phyloP scores from a whole-genome alignment of 768 basidiomycete species.

The Hydnomerulius pinastri region DNA sequence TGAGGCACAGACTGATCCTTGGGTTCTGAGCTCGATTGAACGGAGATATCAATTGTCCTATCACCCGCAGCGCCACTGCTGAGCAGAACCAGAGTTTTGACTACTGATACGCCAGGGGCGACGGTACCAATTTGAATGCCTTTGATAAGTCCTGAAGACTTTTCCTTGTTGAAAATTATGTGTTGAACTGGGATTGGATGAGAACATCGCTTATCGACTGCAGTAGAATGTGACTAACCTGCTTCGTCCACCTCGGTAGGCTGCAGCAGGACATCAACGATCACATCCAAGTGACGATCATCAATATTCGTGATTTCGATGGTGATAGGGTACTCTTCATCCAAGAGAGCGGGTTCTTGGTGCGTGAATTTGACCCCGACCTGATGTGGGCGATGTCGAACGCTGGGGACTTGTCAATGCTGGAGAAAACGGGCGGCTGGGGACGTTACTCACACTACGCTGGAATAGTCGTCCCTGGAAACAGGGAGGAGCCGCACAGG shows the following conservation, averaged over 20 bases:
- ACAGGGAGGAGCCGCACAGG: conserved; percentile 57
- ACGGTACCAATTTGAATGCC: conserved; percentile 68
- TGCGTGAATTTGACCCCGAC: conserved; percentile 60
- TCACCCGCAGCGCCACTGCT: conserved; percentile 67
- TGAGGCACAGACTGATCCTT: conserved; percentile 1
- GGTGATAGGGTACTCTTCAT: conserved; percentile 76
- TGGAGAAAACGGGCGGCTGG: background rate
- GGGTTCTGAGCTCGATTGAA: conserved; percentile 55
- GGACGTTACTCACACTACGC: conserved; percentile 45
- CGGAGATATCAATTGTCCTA: conserved; percentile 77
- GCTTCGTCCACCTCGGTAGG: conserved; percentile 77
- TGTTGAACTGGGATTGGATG: conserved; percentile 47
- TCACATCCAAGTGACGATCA: conserved; percentile 63
- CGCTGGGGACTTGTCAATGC: conserved; percentile 37
- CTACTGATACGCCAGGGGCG: conserved; percentile 52
- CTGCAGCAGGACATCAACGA: conserved; percentile 76
- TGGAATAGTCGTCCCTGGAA: conserved; percentile 45
- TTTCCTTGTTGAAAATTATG: conserved; percentile 61
- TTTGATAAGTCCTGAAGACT: conserved; percentile 74
- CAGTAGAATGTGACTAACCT: conserved; percentile 41
- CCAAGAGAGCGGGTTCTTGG: conserved; percentile 70
- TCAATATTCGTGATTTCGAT: conserved; percentile 75
- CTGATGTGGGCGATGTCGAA: conserved; percentile 62
- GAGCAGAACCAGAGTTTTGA: conserved; percentile 65
- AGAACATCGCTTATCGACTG: background rate